Conservation (phyloP, 352 stramenopile species). For the Phytophthora tentaculata region DNA sequence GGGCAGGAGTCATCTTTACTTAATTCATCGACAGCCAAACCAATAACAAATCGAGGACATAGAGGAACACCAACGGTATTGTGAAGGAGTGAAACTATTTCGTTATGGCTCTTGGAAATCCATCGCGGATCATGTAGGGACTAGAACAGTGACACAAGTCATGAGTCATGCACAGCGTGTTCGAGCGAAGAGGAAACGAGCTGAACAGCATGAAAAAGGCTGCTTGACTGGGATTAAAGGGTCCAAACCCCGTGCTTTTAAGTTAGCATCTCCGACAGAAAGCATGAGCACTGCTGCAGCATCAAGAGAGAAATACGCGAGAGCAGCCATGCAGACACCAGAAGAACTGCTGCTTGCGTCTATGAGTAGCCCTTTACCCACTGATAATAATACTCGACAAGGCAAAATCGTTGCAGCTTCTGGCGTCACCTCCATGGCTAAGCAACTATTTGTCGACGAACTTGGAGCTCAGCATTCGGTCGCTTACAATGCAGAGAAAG, state of each 20-base stretch:
- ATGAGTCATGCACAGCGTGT: slow-evolving; percentile 28
- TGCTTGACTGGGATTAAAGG: not conserved
- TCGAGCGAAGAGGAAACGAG: slow-evolving; percentile 19
- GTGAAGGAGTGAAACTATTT: slow-evolving; percentile 16
- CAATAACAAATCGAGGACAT: slow-evolving; percentile 1
- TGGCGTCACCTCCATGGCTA: too few species aligned
- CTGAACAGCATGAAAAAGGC: slow-evolving; percentile 2
- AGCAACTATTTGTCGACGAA: not conserved
- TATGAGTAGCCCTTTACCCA: not conserved
- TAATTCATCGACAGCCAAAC: not conserved
- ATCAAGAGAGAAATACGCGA: not conserved
- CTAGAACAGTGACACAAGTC: slow-evolving; percentile 29
- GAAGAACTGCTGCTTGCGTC: slow-evolving; percentile 5
- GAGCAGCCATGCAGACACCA: not conserved
- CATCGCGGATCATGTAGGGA: slow-evolving; percentile 15
- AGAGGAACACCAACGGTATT: slow-evolving; percentile 26
- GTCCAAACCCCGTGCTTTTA: not conserved
- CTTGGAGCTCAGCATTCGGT: not conserved
- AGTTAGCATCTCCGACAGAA: not conserved
- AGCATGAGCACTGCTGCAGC: not conserved
- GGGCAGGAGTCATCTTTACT: not conserved
- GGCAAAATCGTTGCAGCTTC: not conserved
- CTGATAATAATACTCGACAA: not conserved
- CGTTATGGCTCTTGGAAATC: slow-evolving; percentile 24
- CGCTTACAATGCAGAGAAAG: not conserved